These are phyloP conservation scores for Pichiaceae sp. DNA, from an alignment of 1,139 yeast genomes.

Conservation along the genomic window DNA sequence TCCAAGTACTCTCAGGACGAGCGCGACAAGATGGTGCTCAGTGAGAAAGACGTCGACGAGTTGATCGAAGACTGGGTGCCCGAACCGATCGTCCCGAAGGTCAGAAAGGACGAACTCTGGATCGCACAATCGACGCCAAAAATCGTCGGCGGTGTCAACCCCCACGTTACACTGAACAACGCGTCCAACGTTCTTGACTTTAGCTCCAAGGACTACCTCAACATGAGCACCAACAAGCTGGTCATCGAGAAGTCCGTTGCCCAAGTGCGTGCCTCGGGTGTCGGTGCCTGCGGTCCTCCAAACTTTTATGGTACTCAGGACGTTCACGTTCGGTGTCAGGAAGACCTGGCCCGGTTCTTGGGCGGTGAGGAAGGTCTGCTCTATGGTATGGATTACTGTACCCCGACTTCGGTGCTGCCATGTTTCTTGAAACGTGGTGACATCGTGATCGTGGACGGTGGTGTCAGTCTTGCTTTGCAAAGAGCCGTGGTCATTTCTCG, in stretches of 20 bases:
- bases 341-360: conserved; percentile 63
- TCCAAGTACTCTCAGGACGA: conserved; percentile 76
- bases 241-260: conserved; percentile 50
- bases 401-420: conserved; percentile 94
- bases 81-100: conserved; percentile 60
- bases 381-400: conserved; percentile 89
- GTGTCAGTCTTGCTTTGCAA: conserved; percentile 70
- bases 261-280: conserved; percentile 69
- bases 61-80: conserved; percentile 90
- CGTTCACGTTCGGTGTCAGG: conserved; percentile 76
- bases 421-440: conserved; percentile 96
- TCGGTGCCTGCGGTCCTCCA: conserved; percentile 98
- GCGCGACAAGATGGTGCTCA: conserved; percentile 58
- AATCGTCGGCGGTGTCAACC: conserved; percentile 47
- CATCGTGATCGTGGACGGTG: conserved; percentile 79
- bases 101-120: conserved; percentile 50
- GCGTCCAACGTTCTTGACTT: conserved; percentile 43
- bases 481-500: conserved; percentile 84
- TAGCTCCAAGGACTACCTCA: conserved; percentile 55
- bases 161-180: conserved; percentile 30
- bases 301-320: conserved; percentile 96
- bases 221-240: conserved; percentile 38
- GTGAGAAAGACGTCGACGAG: conserved; percentile 68
- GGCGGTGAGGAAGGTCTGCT: conserved; percentile 74
- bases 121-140: conserved; percentile 56